These are phyloP conservation scores for Hypomyces perniciosus DNA, from an alignment of 2,329 filamentous ascomycete species.

Conservation along the genomic window DNA sequence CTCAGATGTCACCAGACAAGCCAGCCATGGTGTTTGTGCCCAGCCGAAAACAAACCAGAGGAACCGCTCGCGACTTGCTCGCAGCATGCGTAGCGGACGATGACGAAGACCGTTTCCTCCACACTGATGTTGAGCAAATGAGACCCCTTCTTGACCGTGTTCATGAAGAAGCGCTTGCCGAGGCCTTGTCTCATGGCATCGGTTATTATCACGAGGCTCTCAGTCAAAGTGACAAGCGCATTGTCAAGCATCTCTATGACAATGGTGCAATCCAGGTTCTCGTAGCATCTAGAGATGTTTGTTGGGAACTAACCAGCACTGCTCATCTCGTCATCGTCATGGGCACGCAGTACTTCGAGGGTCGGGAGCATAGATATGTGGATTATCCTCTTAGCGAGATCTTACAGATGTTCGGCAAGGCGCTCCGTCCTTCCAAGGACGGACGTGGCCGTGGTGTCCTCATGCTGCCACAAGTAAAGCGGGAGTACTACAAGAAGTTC, in stretches of 20 bases:
- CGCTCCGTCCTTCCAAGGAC: slow-evolving; percentile 71
- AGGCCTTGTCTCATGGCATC: slow-evolving; percentile 87
- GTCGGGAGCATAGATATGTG: slow-evolving; percentile 91
- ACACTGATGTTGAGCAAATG: slow-evolving; percentile 77
- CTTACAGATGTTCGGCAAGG: slow-evolving; percentile 96
- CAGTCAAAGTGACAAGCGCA: slow-evolving; percentile 80
- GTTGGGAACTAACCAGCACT: slow-evolving; percentile 86
- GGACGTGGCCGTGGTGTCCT: slow-evolving; percentile 84
- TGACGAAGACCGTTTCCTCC: slow-evolving; percentile 88
- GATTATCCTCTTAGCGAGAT: slow-evolving; percentile 94
- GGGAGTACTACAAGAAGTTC: slow-evolving; percentile 99
- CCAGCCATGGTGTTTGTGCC: slow-evolving; percentile 90
- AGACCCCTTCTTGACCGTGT: slow-evolving; percentile 74
- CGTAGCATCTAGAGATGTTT: slow-evolving; percentile 72
- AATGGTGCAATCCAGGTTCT: slow-evolving; percentile 87
- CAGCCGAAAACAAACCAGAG: slow-evolving; percentile 84
- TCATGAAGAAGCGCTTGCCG: slow-evolving; percentile 79
- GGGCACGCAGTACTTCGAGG: slow-evolving; percentile 97
- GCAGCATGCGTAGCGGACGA: slow-evolving; percentile 84
- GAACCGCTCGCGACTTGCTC: slow-evolving; percentile 79
- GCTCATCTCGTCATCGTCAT: slow-evolving; percentile 93
- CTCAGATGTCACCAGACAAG: slow-evolving; percentile 82
- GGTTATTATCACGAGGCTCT: slow-evolving; percentile 97
- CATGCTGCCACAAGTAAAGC: slow-evolving; percentile 90
- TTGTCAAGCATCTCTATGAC: slow-evolving; percentile 86